phyloP scores from a whole-genome alignment of 225 moss, liverwort and hornwort species.

The Bryum argenteum region DNA sequence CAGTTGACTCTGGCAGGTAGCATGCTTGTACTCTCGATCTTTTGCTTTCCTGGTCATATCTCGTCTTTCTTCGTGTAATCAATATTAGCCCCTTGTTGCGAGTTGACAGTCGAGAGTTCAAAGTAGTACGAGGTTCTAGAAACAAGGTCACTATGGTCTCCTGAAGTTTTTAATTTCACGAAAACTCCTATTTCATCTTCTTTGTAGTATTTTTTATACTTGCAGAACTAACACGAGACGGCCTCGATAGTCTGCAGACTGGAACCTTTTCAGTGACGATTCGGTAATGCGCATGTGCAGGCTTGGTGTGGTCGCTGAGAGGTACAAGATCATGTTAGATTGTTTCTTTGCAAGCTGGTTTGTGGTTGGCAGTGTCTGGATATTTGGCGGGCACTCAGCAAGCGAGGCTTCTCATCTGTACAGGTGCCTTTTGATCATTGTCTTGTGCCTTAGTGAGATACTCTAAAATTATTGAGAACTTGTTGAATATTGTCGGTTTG shows the following conservation, averaged over 20 bases:
- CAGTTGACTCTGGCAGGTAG: slow-evolving; percentile 28
- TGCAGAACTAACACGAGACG: neutral
- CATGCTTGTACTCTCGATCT: neutral
- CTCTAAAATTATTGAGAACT: neutral
- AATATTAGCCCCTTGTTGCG: neutral
- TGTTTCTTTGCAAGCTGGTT: slow-evolving; percentile 39
- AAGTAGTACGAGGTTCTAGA: neutral
- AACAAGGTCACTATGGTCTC: neutral
- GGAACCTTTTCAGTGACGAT: neutral
- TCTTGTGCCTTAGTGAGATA: neutral
- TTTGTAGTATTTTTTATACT: neutral
- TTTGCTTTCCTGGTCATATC: neutral
- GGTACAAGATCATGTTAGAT: slow-evolving; percentile 31
- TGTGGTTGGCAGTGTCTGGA: slow-evolving; percentile 40
- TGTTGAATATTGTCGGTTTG: too few relatives aligned
- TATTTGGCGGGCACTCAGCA: slow-evolving; percentile 25
- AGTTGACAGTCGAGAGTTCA: neutral
- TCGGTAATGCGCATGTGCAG: slow-evolving; percentile 17
- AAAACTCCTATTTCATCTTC: neutral
- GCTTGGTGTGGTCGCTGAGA: slow-evolving; percentile 23
- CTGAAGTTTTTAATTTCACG: neutral
- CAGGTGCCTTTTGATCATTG: slow-evolving; percentile 18
- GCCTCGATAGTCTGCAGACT: neutral
- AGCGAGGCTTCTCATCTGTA: slow-evolving; percentile 37
- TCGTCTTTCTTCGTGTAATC: neutral